Evolutionary conservation across 139 green algal genomes (phyloP), one percentile per base, ranked within the genome.

Genomic region (Chlamydomonas schloesseri): DNA sequence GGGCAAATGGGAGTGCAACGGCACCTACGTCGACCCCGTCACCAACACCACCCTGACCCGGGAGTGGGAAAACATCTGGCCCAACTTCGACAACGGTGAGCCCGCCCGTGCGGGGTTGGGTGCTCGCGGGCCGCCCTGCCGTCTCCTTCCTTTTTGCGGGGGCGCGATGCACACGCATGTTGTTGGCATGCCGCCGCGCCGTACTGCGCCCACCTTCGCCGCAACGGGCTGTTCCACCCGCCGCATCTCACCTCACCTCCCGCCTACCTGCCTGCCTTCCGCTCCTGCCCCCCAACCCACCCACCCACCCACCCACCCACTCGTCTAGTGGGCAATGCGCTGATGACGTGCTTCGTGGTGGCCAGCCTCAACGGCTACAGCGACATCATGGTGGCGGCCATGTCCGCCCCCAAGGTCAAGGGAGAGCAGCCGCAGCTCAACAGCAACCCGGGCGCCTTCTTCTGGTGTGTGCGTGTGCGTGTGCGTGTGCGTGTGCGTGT

Each of bases 51-150:
- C 42, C 23, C 50, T 37, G 37, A 24, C 71, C 23, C 85, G 91
- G 1, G 57, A 71, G 20, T 97, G 95, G 95, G 58, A 37, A 42
- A 96, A 95, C 64, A 57, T 67, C 2, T 81, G 78, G 20, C 87
- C 91, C 83, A 96, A 96, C 83, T 98, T 97, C 87, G 95, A 97
- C 87, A 92, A 98, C 85, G 64, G 78, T 84, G 24, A 21, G 78
- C 18, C 58, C 14, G 18, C 4, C 14, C 58, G 14, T 9, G 9
- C 18, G 58, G 14, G 21, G 58, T 17, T n/a, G 21, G 58, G n/a
- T n/a, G n/a, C n/a, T n/a, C n/a, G n/a, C n/a, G n/a, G n/a, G n/a
- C n/a, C n/a, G n/a, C n/a, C n/a, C n/a, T n/a, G n/a, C n/a, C n/a
- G n/a, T n/a, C n/a, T n/a, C n/a, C n/a, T n/a, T n/a, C n/a, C n/a